A percentile compares a stretch with the other conserved stretches of the same genome.
phyloP scores from a whole-genome alignment of 2,329 filamentous ascomycete genomes.

The Podosphaera xanthii region DNA sequence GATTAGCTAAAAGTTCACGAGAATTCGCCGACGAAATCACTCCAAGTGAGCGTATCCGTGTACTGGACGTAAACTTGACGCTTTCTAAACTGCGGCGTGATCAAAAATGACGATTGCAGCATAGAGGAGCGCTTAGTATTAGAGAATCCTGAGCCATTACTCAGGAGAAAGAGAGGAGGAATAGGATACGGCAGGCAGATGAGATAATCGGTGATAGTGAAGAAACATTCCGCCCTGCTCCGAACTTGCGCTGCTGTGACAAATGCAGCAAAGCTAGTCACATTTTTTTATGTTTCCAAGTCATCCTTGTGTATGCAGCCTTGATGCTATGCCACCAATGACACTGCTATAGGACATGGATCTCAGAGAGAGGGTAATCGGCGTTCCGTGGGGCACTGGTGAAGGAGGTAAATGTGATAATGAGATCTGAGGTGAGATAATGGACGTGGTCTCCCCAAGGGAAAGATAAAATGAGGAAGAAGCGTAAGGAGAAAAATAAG shows the following conservation, averaged over 20 bases:
- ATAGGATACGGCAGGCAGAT: constrained; percentile 1
- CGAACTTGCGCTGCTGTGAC: constrained; percentile 1
- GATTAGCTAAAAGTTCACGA: background rate
- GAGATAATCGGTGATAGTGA: background rate
- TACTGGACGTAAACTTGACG: constrained; percentile 4
- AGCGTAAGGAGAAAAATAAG: no score
- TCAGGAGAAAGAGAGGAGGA: constrained; percentile 1
- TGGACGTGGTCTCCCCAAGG: no score
- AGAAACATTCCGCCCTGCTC: background rate
- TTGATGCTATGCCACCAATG: no score
- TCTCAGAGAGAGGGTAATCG: no score
- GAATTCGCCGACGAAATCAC: no score
- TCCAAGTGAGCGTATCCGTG: background rate
- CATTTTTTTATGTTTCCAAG: background rate
- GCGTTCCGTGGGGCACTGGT: no score
- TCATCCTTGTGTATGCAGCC: no score
- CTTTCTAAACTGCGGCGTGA: constrained; percentile 6
- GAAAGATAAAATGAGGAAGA: no score
- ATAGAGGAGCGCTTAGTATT: constrained; percentile 5
- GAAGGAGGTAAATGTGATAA: no score
- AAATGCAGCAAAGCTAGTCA: constrained; percentile 4
- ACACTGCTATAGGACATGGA: no score
- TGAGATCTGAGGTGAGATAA: no score
- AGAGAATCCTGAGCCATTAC: constrained; percentile 4
- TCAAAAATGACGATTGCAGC: constrained; percentile 6